These are phyloP conservation scores for Hanseniaspora jakobsenii DNA, from an alignment of 805 yeast species.

Conservation along the genomic window DNA sequence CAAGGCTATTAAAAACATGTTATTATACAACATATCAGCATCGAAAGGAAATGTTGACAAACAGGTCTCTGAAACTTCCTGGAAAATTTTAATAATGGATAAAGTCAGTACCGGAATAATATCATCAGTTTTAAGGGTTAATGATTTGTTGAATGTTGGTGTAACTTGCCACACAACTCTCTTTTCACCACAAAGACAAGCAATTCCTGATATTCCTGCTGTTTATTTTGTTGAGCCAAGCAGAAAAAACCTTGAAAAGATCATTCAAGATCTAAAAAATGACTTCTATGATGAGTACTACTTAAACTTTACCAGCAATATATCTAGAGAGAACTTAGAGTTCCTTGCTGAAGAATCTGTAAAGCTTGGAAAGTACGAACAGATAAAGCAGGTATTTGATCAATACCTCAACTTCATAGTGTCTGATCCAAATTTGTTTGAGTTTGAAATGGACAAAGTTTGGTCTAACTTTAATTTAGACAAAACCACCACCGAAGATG, in stretches of 20 bases:
- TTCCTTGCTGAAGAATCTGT: conserved; percentile 79
- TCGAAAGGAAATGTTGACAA: conserved; percentile 39
- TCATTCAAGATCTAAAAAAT: conserved; percentile 58
- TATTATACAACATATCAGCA: conserved; percentile 48
- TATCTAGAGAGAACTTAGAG: conserved; percentile 69
- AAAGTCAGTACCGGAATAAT: conserved; percentile 68
- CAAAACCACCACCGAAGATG: conserved; percentile 62
- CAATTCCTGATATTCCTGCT: conserved; percentile 88
- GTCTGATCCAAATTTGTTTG: conserved; percentile 82
- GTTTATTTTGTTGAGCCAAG: conserved; percentile 87
- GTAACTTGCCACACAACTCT: conserved; percentile 80
- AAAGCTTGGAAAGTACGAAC: conserved; percentile 51
- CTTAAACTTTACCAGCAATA: conserved; percentile 74
- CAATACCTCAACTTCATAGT: conserved; percentile 87
- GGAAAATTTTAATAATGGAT: conserved; percentile 89
- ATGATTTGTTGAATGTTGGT: conserved; percentile 80
- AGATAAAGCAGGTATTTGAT: conserved; percentile 80
- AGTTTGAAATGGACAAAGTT: conserved; percentile 54
- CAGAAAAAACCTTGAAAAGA: conserved; percentile 52
- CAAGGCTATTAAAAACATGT: conserved; percentile 58
- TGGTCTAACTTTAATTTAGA: conserved; percentile 49
- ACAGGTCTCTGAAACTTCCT: conserved; percentile 55
- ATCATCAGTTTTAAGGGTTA: conserved; percentile 84
- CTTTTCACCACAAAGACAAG: conserved; percentile 50
- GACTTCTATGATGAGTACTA: conserved; percentile 71